Conservation (phyloP, 1,284 basidiomycete genomes). For the Fomes fomentarius region DNA sequence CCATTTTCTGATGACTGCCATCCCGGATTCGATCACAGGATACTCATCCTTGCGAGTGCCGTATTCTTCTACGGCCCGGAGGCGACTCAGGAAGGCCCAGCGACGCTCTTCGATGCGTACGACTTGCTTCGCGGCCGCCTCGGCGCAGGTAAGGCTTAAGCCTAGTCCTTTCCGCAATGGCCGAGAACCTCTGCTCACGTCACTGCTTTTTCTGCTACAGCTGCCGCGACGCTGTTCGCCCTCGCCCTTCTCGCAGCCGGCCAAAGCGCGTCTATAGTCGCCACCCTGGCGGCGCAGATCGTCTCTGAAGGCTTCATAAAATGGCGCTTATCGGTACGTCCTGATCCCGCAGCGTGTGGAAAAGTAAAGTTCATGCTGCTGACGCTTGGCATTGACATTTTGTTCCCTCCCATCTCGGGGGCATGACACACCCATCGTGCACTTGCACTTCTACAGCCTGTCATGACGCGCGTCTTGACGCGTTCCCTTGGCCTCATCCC, state of each 20-base stretch:
- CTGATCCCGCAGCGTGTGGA: too few species aligned
- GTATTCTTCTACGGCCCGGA: constrained; percentile 71
- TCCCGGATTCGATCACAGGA: constrained; percentile 41
- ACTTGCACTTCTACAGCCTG: constrained; percentile 50
- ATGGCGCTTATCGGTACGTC: constrained; percentile 81
- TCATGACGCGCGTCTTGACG: constrained; percentile 81
- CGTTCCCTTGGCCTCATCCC: constrained; percentile 86
- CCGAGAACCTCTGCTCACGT: background rate
- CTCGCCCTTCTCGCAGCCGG: constrained; percentile 84
- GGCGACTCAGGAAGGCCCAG: constrained; percentile 41
- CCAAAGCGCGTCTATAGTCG: constrained; percentile 91
- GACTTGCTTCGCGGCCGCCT: constrained; percentile 67
- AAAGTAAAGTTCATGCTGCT: too few species aligned
- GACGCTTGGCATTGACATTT: too few species aligned
- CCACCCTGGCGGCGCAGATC: constrained; percentile 90
- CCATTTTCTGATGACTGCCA: background rate
- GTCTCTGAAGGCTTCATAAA: constrained; percentile 92
- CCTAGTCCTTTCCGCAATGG: too few species aligned
- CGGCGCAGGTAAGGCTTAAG: constrained; percentile 57
- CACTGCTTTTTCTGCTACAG: constrained; percentile 34
- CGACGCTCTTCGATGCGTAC: constrained; percentile 84
- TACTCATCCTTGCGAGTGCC: constrained; percentile 66
- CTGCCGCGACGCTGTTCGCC: constrained; percentile 83
- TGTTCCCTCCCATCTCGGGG: too few species aligned
- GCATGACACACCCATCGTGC: too few species aligned